Percentiles rank a stretch among this genome's conserved stretches.
Conservation (phyloP, 352 stramenopile species). For the Phytophthora foliorum region DNA sequence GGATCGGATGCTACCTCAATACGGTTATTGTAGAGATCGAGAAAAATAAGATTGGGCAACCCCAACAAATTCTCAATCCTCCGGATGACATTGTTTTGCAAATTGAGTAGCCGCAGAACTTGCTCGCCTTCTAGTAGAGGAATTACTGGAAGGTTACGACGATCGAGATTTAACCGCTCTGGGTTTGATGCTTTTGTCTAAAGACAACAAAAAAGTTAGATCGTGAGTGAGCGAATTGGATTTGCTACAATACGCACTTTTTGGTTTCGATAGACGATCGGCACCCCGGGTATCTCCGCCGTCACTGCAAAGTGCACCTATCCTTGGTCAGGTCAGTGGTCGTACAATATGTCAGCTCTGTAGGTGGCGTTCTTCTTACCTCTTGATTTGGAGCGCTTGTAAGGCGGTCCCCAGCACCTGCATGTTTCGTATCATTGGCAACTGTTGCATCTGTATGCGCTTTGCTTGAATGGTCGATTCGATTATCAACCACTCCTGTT, state of each 20-base stretch:
- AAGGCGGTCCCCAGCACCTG: slow-evolving; percentile 14
- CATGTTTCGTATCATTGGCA: slow-evolving; percentile 11
- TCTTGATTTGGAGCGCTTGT: slow-evolving; percentile 52
- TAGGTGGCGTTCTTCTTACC: slow-evolving; percentile 28
- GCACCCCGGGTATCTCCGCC: slow-evolving; percentile 70
- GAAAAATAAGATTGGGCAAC: slow-evolving; percentile 92
- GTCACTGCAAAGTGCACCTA: slow-evolving; percentile 85
- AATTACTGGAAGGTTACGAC: slow-evolving; percentile 81
- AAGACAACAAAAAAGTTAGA: not conserved
- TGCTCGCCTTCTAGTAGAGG: slow-evolving; percentile 91
- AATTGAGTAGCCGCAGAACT: slow-evolving; percentile 90
- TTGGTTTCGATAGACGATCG: slow-evolving; percentile 78
- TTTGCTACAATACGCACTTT: slow-evolving; percentile 42
- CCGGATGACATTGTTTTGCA: slow-evolving; percentile 93
- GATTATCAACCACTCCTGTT: slow-evolving; percentile 11
- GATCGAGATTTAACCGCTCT: slow-evolving; percentile 92
- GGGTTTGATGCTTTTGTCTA: slow-evolving; percentile 76
- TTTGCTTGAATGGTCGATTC: slow-evolving; percentile 5
- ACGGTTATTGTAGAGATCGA: slow-evolving; percentile 95
- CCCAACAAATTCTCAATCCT: slow-evolving; percentile 87
- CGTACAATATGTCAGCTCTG: slow-evolving; percentile 1
- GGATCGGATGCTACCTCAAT: slow-evolving; percentile 63
- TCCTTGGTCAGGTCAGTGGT: slow-evolving; percentile 42
- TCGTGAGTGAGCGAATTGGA: not conserved
- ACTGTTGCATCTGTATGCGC: not conserved